Conservation (phyloP, 331 rosid species). For the Acacia concinna region DNA sequence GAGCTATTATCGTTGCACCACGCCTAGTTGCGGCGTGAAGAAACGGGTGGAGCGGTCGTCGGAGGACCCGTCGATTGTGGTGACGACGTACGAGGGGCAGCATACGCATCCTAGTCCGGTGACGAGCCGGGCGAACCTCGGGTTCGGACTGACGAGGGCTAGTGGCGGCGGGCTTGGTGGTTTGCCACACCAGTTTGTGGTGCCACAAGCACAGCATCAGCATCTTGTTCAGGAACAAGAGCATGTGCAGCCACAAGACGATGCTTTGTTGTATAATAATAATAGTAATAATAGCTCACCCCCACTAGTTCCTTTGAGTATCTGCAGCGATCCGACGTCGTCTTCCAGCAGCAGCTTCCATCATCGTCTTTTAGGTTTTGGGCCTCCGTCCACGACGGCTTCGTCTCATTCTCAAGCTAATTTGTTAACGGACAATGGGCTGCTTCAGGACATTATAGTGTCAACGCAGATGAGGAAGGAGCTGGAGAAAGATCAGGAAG, state of each 20-base stretch:
- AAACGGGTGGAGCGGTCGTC: conserved; percentile 87
- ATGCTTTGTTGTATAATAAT: conserved; percentile 33
- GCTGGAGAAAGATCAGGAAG: neutral
- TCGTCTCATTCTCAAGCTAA: conserved; percentile 7
- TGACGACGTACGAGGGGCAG: conserved; percentile 93
- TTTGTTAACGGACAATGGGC: conserved; percentile 62
- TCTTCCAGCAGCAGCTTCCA: neutral
- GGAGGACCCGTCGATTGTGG: conserved; percentile 55
- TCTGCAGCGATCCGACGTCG: conserved; percentile 31
- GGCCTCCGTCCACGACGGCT: neutral
- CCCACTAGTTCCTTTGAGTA: conserved; percentile 29
- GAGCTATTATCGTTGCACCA: conserved; percentile 98
- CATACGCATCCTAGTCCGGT: conserved; percentile 76
- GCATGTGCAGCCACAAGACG: conserved; percentile 14
- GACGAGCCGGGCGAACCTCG: conserved; percentile 51
- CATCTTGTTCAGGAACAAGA: neutral
- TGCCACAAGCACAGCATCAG: conserved; percentile 33
- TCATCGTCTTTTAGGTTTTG: conserved; percentile 10
- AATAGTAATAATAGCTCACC: conserved; percentile 24
- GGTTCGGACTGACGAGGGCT: conserved; percentile 24
- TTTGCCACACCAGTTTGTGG: neutral
- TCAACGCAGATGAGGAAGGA: conserved; percentile 48
- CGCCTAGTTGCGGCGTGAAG: conserved; percentile 69
- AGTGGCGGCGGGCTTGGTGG: neutral
- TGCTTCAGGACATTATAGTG: conserved; percentile 76